These are phyloP conservation scores for Lachnellula cervina DNA, from an alignment of 2,329 filamentous ascomycete species.

Conservation along the genomic window DNA sequence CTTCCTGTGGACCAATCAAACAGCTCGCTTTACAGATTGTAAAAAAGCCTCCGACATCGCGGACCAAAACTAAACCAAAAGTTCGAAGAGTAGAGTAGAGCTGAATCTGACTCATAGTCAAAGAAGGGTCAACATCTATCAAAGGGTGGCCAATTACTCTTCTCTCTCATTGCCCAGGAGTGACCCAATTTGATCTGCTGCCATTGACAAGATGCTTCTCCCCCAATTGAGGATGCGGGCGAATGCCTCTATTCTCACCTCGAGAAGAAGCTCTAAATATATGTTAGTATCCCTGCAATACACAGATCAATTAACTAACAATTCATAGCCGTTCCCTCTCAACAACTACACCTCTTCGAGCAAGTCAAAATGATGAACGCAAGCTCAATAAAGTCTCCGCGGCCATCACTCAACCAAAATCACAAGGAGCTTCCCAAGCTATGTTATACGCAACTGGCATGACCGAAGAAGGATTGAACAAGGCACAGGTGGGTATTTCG, in stretches of 20 bases:
- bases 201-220: slow-evolving; percentile 18
- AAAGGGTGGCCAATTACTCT: neutral
- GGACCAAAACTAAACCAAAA: too few relatives aligned
- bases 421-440: slow-evolving; percentile 95
- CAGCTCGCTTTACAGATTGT: too few relatives aligned
- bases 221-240: slow-evolving; percentile 29
- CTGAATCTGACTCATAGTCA: neutral
- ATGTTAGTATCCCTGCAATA: slow-evolving; percentile 19
- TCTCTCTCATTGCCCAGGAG: neutral
- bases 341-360: slow-evolving; percentile 24
- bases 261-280: slow-evolving; percentile 28
- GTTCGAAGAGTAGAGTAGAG: too few relatives aligned
- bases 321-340: slow-evolving; percentile 28
- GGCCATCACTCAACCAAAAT: slow-evolving; percentile 91
- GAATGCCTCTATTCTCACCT: slow-evolving; percentile 24
- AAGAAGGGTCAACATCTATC: neutral
- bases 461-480: slow-evolving; percentile 81
- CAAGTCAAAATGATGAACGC: slow-evolving; percentile 28
- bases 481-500: slow-evolving; percentile 95
- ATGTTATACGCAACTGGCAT: slow-evolving; percentile 98
- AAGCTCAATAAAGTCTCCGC: slow-evolving; percentile 79
- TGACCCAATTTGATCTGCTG: neutral
- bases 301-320: slow-evolving; percentile 14
- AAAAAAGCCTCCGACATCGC: too few relatives aligned
- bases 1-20: too few relatives aligned